A percentile compares a stretch with the other conserved stretches of the same genome.
phyloP scores from a whole-genome alignment of 306 rosid genomes.

The Hylodesmum podocarpum region DNA sequence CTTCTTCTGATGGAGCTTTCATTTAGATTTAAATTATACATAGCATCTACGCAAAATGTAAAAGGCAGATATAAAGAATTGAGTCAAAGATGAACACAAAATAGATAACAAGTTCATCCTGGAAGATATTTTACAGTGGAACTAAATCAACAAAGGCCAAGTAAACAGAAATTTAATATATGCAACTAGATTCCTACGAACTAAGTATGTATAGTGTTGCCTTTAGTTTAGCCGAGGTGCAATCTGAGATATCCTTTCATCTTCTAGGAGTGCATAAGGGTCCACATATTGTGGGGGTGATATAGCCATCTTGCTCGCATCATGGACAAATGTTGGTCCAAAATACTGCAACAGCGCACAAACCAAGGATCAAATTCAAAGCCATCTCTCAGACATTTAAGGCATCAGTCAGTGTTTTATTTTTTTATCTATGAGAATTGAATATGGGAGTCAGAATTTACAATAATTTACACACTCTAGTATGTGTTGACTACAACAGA shows the following conservation, averaged over 20 bases:
- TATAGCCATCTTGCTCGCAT: conserved; percentile 53
- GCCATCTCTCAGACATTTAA: conserved; percentile 16
- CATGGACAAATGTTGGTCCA: conserved; percentile 79
- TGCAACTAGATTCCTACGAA: conserved; percentile 37
- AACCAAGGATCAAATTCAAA: conserved; percentile 7
- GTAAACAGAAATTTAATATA: conserved; percentile 29
- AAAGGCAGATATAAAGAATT: conserved; percentile 16
- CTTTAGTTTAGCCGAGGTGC: conserved; percentile 71
- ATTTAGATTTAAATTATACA: conserved; percentile 23
- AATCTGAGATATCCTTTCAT: conserved; percentile 82
- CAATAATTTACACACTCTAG: too few relatives aligned
- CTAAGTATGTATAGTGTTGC: conserved; percentile 33
- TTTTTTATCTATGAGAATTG: too few relatives aligned
- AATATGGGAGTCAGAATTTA: too few relatives aligned
- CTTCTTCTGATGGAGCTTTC: conserved; percentile 15
- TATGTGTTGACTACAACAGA: neutral
- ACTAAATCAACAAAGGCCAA: conserved; percentile 28
- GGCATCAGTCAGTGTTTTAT: neutral
- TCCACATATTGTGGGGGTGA: conserved; percentile 79
- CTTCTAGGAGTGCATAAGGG: conserved; percentile 89
- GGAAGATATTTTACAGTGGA: conserved; percentile 42
- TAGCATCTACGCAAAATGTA: neutral
- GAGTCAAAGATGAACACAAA: conserved; percentile 27
- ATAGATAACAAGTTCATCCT: conserved; percentile 20
- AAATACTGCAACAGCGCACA: conserved; percentile 64